These are phyloP conservation scores for Lactarius psammicola DNA, from an alignment of 768 basidiomycete species.

Conservation along the genomic window DNA sequence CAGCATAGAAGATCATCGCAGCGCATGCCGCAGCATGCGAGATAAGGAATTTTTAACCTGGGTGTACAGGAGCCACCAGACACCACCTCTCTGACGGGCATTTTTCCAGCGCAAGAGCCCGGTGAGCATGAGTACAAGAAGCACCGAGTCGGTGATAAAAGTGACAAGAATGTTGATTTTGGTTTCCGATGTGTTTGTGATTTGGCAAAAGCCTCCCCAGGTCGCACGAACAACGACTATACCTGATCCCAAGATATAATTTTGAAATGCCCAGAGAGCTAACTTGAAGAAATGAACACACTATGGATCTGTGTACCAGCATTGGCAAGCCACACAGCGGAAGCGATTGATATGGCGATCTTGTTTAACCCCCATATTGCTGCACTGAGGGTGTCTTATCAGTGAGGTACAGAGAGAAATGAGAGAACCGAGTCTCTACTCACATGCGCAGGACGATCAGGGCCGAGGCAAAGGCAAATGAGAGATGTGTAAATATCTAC, in stretches of 20 bases:
- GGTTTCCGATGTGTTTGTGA: background rate
- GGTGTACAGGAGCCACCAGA: conserved; percentile 7
- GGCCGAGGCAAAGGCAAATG: conserved; percentile 8
- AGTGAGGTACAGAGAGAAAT: background rate
- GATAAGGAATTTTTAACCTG: background rate
- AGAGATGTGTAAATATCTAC: conserved; percentile 3
- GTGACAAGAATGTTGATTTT: background rate
- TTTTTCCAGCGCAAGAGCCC: conserved; percentile 16
- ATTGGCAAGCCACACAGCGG: background rate
- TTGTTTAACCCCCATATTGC: conserved; percentile 15
- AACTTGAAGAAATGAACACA: background rate
- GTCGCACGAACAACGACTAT: background rate
- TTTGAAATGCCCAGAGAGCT: background rate
- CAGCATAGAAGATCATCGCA: background rate
- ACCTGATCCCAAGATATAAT: background rate
- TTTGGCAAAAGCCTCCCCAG: background rate
- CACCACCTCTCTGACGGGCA: background rate
- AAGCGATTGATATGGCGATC: background rate
- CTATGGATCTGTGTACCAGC: background rate
- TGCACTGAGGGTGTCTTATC: background rate
- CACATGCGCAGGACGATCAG: conserved; percentile 25
- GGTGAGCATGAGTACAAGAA: conserved; percentile 5
- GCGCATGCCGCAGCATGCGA: background rate
- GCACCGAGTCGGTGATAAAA: conserved; percentile 1
- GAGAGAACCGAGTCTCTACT: background rate